Conservation (phyloP, 140 eudicot genomes). For the Stevia rebaudiana region DNA sequence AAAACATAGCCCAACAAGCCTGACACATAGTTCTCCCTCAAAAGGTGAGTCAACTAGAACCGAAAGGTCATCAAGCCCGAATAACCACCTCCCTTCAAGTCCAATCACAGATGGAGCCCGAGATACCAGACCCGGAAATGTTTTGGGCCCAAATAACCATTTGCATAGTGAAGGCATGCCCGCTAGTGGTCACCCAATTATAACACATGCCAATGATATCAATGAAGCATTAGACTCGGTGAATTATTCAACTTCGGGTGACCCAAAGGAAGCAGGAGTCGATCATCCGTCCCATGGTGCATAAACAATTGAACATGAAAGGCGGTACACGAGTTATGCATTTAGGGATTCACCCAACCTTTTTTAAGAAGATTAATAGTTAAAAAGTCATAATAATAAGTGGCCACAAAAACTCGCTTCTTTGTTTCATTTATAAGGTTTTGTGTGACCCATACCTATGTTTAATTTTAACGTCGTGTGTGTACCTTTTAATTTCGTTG, state of each 20-base stretch:
- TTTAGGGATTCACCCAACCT: not conserved
- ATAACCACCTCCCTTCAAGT: too few relatives aligned
- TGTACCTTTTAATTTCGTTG: too few relatives aligned
- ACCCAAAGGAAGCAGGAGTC: not conserved
- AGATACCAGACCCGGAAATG: too few relatives aligned
- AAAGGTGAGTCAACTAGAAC: not conserved
- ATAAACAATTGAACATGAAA: conserved; percentile 4
- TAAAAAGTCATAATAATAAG: conserved; percentile 25
- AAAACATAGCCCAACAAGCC: conserved; percentile 5
- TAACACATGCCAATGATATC: conserved; percentile 4
- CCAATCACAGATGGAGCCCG: too few relatives aligned
- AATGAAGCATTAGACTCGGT: conserved; percentile 21
- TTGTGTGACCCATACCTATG: too few relatives aligned
- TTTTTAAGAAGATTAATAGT: conserved; percentile 16
- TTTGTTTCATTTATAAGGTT: too few relatives aligned
- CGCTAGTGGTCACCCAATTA: conserved; percentile 12
- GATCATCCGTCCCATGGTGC: not conserved
- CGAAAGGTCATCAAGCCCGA: too few relatives aligned
- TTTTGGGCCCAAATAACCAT: conserved; percentile 6
- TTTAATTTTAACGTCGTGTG: too few relatives aligned
- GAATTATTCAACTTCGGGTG: conserved; percentile 11
- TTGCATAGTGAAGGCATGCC: conserved; percentile 15
- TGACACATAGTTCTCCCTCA: not conserved
- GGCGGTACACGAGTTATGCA: not conserved
- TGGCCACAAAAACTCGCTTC: too few relatives aligned